Conservation (phyloP, 2,329 filamentous ascomycete genomes). For the Cercospora sp. region DNA sequence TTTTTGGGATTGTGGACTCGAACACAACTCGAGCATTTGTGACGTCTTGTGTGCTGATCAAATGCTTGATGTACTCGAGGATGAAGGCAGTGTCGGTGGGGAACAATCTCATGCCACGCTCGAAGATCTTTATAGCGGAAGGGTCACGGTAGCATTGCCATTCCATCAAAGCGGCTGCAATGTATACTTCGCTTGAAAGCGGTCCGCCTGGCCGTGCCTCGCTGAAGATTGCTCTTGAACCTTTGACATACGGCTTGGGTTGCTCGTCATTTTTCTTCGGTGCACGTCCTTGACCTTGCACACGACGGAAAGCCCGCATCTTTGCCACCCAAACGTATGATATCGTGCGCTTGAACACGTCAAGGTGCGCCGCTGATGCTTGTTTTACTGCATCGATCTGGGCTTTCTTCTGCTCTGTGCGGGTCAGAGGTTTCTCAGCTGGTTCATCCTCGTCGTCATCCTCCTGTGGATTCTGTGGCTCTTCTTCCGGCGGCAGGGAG, state of each 20-base stretch:
- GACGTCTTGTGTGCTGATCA: slow-evolving; percentile 87
- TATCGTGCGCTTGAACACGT: slow-evolving; percentile 77
- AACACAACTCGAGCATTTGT: slow-evolving; percentile 92
- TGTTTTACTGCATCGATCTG: slow-evolving; percentile 62
- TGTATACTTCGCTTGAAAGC: slow-evolving; percentile 91
- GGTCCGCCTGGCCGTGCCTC: slow-evolving; percentile 85
- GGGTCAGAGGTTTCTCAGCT: slow-evolving; percentile 48
- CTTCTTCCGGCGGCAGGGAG: slow-evolving; percentile 45
- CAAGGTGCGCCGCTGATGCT: slow-evolving; percentile 70
- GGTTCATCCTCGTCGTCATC: slow-evolving; percentile 59
- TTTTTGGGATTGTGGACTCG: slow-evolving; percentile 83
- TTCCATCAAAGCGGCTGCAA: slow-evolving; percentile 88
- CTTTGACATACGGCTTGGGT: slow-evolving; percentile 41
- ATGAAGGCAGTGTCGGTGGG: slow-evolving; percentile 92
- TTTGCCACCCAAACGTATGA: slow-evolving; percentile 94
- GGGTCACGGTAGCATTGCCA: slow-evolving; percentile 94
- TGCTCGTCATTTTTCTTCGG: slow-evolving; percentile 45
- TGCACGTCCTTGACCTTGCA: slow-evolving; percentile 74
- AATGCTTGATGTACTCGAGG: slow-evolving; percentile 91
- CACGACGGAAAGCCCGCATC: slow-evolving; percentile 88
- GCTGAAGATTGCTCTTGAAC: slow-evolving; percentile 83
- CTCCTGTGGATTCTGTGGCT: slow-evolving; percentile 40
- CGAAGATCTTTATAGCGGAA: slow-evolving; percentile 91
- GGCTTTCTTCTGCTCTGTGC: slow-evolving; percentile 54
- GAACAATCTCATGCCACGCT: slow-evolving; percentile 89